Evolutionary conservation across 768 basidiomycete genomes (phyloP).

Genomic region (Termitomyces sp.): DNA sequence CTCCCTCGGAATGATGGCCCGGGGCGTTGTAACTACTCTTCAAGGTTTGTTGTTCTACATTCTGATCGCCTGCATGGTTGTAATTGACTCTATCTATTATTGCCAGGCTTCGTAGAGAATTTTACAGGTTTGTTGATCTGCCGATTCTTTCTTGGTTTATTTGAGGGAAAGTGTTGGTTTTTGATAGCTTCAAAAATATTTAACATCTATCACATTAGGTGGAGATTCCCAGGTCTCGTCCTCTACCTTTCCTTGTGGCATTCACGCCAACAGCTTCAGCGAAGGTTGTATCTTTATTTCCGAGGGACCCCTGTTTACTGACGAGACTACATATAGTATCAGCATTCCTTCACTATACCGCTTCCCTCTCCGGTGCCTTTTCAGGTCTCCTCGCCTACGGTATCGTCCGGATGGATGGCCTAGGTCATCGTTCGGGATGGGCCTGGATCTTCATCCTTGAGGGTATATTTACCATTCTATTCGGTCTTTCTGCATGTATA

Average conservation of each 20-base stretch:
- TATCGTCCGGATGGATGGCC: background rate
- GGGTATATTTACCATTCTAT: background rate
- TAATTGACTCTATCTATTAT: background rate
- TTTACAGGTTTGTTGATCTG: background rate
- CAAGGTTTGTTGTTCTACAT: background rate
- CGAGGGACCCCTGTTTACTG: background rate
- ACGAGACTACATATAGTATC: background rate
- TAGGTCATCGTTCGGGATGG: background rate
- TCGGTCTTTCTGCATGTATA: background rate
- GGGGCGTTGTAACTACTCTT: background rate
- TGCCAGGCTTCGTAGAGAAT: background rate
- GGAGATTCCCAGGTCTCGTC: background rate
- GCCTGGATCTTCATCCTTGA: background rate
- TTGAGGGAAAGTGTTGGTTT: background rate
- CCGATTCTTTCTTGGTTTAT: background rate
- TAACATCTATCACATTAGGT: background rate
- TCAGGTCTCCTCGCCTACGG: background rate
- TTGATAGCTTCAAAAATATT: too few relatives aligned
- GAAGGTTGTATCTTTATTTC: background rate
- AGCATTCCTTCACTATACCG: background rate
- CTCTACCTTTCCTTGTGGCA: background rate
- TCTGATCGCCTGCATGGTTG: too few relatives aligned
- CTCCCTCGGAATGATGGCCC: background rate
- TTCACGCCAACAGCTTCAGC: background rate
- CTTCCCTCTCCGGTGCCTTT: background rate